Percentiles rank a stretch among this genome's conserved stretches.
These are phyloP conservation scores for Pythium periplocum DNA, from an alignment of 352 stramenopile genomes.

Conservation along the genomic window DNA sequence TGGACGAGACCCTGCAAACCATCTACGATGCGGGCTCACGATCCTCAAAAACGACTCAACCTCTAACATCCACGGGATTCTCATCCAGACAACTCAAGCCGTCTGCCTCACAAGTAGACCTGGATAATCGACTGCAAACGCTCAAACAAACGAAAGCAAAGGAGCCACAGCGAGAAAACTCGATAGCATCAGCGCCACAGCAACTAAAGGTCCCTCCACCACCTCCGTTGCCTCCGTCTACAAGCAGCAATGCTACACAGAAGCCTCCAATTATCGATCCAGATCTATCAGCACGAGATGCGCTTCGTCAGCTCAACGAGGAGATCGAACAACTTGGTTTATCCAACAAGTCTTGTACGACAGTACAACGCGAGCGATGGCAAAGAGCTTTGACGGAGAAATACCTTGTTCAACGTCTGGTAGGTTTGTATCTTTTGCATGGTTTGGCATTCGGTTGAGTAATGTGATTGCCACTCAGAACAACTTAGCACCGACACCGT, in stretches of 20 bases:
- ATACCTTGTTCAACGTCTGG: slow-evolving; percentile 25
- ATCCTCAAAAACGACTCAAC: not conserved
- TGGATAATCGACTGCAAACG: no score
- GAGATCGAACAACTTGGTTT: slow-evolving; percentile 33
- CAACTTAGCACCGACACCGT: slow-evolving; percentile 38
- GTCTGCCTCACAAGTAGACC: no score
- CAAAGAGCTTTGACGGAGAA: slow-evolving; percentile 15
- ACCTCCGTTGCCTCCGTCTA: not conserved
- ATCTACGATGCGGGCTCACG: slow-evolving; percentile 26
- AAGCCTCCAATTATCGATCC: slow-evolving; percentile 9
- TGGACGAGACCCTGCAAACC: slow-evolving; percentile 47
- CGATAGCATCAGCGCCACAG: no score
- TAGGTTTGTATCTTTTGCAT: slow-evolving; percentile 3
- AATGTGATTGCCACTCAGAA: slow-evolving; percentile 16
- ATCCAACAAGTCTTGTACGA: no score
- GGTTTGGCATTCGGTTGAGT: no score
- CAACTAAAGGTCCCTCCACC: no score
- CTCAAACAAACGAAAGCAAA: no score
- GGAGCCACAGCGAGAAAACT: no score
- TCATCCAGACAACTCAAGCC: not conserved
- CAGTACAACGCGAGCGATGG: no score
- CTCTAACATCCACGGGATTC: not conserved
- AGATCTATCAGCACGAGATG: slow-evolving; percentile 27
- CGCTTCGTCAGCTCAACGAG: slow-evolving; percentile 36
- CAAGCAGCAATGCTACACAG: no score